These are phyloP conservation scores for Bolboschoenus planiculmis DNA, from an alignment of 176 grass and related monocot species.

Conservation along the genomic window DNA sequence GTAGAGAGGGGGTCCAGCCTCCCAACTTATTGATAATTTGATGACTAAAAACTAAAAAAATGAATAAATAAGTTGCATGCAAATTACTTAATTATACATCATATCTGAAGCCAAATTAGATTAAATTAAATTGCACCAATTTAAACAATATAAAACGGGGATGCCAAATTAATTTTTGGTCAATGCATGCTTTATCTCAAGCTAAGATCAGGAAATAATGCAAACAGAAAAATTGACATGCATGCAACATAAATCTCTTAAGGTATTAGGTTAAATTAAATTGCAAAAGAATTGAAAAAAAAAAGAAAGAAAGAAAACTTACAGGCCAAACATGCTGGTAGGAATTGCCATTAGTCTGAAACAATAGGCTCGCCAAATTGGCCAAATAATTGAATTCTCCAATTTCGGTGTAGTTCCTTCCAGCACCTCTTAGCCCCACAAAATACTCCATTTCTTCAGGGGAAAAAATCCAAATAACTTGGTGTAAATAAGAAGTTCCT, in stretches of 20 bases:
- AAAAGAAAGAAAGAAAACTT: neutral
- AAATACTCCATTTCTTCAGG: slow-evolving; percentile 10
- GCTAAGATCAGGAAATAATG: neutral
- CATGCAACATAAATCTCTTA: neutral
- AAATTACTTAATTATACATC: too few species aligned
- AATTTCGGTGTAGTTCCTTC: slow-evolving; percentile 14
- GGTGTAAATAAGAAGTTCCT: neutral
- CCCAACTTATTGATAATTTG: too few species aligned
- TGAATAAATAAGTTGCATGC: too few species aligned
- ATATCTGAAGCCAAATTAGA: too few species aligned
- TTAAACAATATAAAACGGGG: too few species aligned
- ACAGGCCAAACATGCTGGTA: slow-evolving; percentile 85
- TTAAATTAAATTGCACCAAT: too few species aligned
- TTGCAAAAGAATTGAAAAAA: neutral
- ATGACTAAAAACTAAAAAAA: too few species aligned
- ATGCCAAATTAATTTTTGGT: too few species aligned
- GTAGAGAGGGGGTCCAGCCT: neutral
- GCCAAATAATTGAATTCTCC: neutral
- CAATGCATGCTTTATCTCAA: too few species aligned
- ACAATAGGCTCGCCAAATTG: slow-evolving; percentile 51
- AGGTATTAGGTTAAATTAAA: neutral
- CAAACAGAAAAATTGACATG: neutral
- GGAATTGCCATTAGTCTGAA: slow-evolving; percentile 29
- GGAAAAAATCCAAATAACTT: too few species aligned
- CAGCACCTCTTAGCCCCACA: slow-evolving; percentile 1